A percentile compares a stretch with the other conserved stretches of the same genome.
phyloP scores from a whole-genome alignment of 83 land plant genomes.

The Picea abies region DNA sequence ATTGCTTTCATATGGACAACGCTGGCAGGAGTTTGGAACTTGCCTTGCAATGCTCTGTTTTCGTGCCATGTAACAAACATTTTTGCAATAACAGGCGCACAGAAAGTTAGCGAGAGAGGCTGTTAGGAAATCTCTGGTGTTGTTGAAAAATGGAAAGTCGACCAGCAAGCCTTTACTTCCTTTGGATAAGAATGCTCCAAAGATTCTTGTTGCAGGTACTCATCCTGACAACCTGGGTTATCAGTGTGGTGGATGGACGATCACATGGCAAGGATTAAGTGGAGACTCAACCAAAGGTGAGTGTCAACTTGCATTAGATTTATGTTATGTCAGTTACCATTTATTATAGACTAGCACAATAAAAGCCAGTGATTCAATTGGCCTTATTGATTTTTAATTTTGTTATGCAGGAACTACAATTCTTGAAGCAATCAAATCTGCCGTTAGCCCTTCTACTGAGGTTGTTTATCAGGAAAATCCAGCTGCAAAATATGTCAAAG shows the following conservation, averaged over 20 bases:
- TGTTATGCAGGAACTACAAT: conserved; percentile 49
- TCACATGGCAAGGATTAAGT: conserved; percentile 51
- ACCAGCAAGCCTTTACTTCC: conserved; percentile 32
- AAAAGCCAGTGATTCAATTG: background rate
- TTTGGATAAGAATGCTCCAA: conserved; percentile 35
- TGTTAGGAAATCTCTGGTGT: conserved; percentile 54
- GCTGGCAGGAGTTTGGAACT: too few species aligned
- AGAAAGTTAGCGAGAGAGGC: conserved; percentile 77
- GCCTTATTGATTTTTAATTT: too few species aligned
- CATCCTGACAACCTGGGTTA: conserved; percentile 52
- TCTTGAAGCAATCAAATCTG: conserved; percentile 34
- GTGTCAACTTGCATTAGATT: background rate
- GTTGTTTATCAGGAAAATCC: conserved; percentile 64
- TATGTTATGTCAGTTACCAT: background rate
- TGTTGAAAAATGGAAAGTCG: conserved; percentile 41
- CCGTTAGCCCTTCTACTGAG: conserved; percentile 38
- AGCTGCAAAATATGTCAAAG: conserved; percentile 26
- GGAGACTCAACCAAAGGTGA: conserved; percentile 32
- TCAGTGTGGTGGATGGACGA: conserved; percentile 70
- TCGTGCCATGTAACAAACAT: too few species aligned
- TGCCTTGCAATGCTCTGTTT: too few species aligned
- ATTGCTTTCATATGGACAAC: too few species aligned
- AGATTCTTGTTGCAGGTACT: conserved; percentile 56
- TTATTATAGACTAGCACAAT: background rate
- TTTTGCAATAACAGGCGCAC: conserved; percentile 36